Evolutionary conservation across 148 eudicot genomes (phyloP), one percentile per base, ranked within the genome.

Genomic region (Hydrangea macrophylla): DNA sequence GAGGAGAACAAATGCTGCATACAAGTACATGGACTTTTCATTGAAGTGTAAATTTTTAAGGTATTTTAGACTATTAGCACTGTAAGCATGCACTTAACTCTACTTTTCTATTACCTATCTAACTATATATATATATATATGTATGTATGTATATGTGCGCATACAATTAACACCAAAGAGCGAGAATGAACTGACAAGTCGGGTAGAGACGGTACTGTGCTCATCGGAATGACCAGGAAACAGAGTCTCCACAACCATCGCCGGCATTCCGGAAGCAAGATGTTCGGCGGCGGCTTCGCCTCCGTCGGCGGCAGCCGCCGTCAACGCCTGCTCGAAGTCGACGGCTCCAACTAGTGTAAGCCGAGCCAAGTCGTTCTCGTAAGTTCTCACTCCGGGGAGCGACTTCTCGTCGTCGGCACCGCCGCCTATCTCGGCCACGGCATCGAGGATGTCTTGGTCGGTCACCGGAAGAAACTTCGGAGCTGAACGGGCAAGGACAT

Each of bases 261-360:
- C 77, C 7, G 68, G 35, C 70, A 74, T 35, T 3, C 93, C 91
- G 2, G 83, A 25, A 12, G 45, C 64, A 45, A 87, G 10, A 53
- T 95, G 95, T 56, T 85, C 93, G 5, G 58, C 76, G 23, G 99
- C 97, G 22, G 90, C 83, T 8, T 65, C 76, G 9, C 99, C 99
- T 5, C 99, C 97, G 45, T 95, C 99, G 0, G 96, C 89, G 0
- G 97, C 92, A 11, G 96, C 96, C 12, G 99, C 99, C 2, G 96
- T 79, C 22, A 95, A 32, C 30, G 99, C 93, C 70, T 88, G 97
- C 42, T 81, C 79, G 42, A 79, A 79, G 28, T 57, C 81, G 48
- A 83, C 93, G 25, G 86, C 73, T 54, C 99, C 99, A 15, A 83
- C 76, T 11, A 95, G 59, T 0, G 87, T 73, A 1, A 95, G 81